Base-by-base conservation (phyloP, 805 yeast species). In the Suhomyces pyralidae region DNA sequence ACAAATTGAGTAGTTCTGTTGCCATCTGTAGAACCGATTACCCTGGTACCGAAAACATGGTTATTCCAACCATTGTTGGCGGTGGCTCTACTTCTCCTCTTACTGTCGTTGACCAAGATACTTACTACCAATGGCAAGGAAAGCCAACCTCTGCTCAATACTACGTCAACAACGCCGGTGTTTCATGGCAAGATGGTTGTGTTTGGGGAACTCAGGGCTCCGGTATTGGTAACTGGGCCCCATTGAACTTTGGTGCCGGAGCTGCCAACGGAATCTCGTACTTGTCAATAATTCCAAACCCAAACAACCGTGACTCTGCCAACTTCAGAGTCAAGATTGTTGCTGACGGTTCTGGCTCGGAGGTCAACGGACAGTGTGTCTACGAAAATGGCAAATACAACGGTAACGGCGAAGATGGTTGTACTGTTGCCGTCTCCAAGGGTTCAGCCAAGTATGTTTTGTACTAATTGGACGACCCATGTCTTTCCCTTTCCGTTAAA, bases 41-140 rank as follows among this genome's bases (percentile, higher is more conserved):
- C 83, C 99, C 99, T 67, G 99, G 99, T 78, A 86, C 97, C 59
- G 99, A 93, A 80, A 91, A 91, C 82, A 94, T 93, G 98, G 96
- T 86, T 61, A 81, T 93, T 57, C 98, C 99, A 70, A 92, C 98
- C 55, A 77, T 82, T 57, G 87, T 92, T 50, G 70, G 69, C 32
- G 88, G 86, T 54, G 97, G 96, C 63, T 63, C 76, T 38, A 61
- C 80, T 38, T 71, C 79, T 65, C 86, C 87, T 53, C 76, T 91
- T 61, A 80, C 97, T 50, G 96, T 87, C 60, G 97, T 92, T 58
- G 81, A 90, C 71, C 82, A 84, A 68, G 86, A 77, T 59, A 64
- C 78, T 58, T 93, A 93, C 82, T 94, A 83, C 83, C 69, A 68
- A 53, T 92, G 97, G 97, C 61, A 76, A 66, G 96, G 96, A 52